Percentiles rank a stretch among this genome's conserved stretches.
Conservation (phyloP, 1,284 basidiomycete species). For the Volvariella surrecta region DNA sequence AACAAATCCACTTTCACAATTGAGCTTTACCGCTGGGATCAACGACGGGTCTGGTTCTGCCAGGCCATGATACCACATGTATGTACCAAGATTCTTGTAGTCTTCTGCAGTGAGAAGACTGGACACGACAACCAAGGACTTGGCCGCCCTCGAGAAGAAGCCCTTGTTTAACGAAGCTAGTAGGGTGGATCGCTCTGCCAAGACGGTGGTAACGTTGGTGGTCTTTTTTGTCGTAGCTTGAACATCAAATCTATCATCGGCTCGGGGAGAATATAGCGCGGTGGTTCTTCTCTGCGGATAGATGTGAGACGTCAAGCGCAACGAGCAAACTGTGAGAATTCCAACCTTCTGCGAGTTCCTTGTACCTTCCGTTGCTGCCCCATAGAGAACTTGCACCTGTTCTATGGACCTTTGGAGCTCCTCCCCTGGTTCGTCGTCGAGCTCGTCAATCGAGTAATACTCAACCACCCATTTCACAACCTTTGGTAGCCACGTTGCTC, state of each 20-base stretch:
- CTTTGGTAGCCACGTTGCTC: constrained; percentile 48
- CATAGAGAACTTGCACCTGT: constrained; percentile 43
- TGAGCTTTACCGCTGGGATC: constrained; percentile 38
- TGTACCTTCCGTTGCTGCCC: constrained; percentile 35
- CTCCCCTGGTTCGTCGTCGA: constrained; percentile 30
- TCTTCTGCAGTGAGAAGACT: constrained; percentile 40
- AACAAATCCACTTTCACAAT: no score
- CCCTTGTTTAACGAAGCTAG: constrained; percentile 36
- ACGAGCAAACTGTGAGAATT: background rate
- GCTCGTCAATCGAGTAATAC: constrained; percentile 24
- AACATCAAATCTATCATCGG: background rate
- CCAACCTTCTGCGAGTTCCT: constrained; percentile 36
- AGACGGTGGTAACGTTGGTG: constrained; percentile 21
- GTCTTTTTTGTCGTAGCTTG: constrained; percentile 7
- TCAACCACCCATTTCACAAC: constrained; percentile 45
- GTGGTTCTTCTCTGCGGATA: constrained; percentile 34
- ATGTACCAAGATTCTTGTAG: constrained; percentile 35
- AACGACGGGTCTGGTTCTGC: constrained; percentile 30
- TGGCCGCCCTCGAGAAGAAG: constrained; percentile 37
- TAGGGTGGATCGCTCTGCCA: constrained; percentile 28
- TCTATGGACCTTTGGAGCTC: constrained; percentile 33
- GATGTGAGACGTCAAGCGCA: background rate
- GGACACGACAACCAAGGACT: constrained; percentile 54
- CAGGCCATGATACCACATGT: constrained; percentile 52
- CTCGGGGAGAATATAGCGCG: constrained; percentile 26